Conservation (phyloP, 2,329 filamentous ascomycete genomes). For the Tolypocladium album region DNA sequence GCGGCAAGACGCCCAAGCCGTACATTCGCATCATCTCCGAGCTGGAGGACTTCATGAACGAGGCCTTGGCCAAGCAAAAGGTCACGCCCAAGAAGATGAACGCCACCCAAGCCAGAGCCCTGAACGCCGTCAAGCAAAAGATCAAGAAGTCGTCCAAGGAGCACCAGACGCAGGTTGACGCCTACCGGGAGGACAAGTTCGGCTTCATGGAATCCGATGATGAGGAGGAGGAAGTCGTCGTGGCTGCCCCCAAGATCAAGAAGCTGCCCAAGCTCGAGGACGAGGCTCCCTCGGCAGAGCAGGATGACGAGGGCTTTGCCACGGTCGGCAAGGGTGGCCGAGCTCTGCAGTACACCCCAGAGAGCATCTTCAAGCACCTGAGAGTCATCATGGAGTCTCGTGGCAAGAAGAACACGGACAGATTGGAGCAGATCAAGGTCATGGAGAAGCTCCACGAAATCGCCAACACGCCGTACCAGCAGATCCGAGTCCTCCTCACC, state of each 20-base stretch:
- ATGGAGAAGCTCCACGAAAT: slow-evolving; percentile 96
- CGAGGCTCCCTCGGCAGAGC: slow-evolving; percentile 39
- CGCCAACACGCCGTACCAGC: slow-evolving; percentile 82
- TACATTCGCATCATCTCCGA: slow-evolving; percentile 92
- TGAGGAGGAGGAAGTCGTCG: slow-evolving; percentile 52
- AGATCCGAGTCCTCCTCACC: slow-evolving; percentile 82
- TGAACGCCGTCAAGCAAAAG: slow-evolving; percentile 96
- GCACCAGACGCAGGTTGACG: slow-evolving; percentile 76
- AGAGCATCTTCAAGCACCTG: slow-evolving; percentile 97
- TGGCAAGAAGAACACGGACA: slow-evolving; percentile 98
- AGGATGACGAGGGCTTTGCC: slow-evolving; percentile 78
- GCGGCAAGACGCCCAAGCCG: slow-evolving; percentile 72
- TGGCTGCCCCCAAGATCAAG: slow-evolving; percentile 36
- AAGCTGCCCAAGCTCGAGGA: slow-evolving; percentile 25
- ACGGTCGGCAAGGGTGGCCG: slow-evolving; percentile 84
- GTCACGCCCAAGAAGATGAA: slow-evolving; percentile 98
- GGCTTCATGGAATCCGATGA: slow-evolving; percentile 79
- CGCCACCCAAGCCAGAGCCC: slow-evolving; percentile 81
- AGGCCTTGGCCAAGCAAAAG: slow-evolving; percentile 92
- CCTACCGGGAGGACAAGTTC: slow-evolving; percentile 77
- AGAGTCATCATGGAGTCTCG: slow-evolving; percentile 87
- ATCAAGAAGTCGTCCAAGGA: slow-evolving; percentile 99
- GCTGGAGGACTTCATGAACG: slow-evolving; percentile 87
- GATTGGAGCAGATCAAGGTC: slow-evolving; percentile 84
- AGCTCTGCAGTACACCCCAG: slow-evolving; percentile 82